These are phyloP conservation scores for Saprolegnia diclina DNA, from an alignment of 352 stramenopile species.

Conservation along the genomic window DNA sequence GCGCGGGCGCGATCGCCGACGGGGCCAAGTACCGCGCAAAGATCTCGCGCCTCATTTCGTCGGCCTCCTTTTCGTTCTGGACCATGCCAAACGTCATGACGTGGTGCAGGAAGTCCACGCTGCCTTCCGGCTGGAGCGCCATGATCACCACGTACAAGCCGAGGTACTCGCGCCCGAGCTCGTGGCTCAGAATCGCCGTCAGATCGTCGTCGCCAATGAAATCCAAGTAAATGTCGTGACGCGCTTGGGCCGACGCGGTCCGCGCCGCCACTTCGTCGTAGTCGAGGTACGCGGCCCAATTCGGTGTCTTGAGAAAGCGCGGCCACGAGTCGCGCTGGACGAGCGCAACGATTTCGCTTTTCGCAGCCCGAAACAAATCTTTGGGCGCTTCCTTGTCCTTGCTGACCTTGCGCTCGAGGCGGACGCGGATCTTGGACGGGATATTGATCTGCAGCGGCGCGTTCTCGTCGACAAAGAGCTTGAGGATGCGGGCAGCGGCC, in stretches of 20 bases:
- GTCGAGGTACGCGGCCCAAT: conserved; percentile 14
- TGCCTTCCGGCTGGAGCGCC: not conserved
- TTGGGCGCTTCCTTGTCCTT: conserved; percentile 19
- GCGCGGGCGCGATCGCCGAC: not conserved
- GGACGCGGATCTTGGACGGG: conserved; percentile 17
- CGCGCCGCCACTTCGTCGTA: not conserved
- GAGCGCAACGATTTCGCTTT: not conserved
- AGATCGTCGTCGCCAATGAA: conserved; percentile 24
- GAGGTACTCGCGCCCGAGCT: conserved; percentile 16
- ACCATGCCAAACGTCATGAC: not conserved
- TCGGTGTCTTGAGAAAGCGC: conserved; percentile 4
- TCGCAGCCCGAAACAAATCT: conserved; percentile 16
- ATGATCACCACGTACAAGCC: not conserved
- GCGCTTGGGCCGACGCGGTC: not conserved
- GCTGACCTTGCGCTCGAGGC: conserved; percentile 17
- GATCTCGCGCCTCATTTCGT: not conserved
- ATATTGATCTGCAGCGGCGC: conserved; percentile 24
- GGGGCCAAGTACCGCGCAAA: not conserved
- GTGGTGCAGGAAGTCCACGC: not conserved
- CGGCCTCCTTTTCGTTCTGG: not conserved
- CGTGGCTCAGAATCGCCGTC: not conserved
- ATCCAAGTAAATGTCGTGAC: conserved; percentile 14
- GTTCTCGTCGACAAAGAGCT: conserved; percentile 21
- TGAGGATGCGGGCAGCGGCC: conserved; percentile 2
- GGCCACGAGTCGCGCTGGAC: conserved; percentile 16